Conservation (phyloP, 306 rosid genomes). For the Vicia faba region DNA sequence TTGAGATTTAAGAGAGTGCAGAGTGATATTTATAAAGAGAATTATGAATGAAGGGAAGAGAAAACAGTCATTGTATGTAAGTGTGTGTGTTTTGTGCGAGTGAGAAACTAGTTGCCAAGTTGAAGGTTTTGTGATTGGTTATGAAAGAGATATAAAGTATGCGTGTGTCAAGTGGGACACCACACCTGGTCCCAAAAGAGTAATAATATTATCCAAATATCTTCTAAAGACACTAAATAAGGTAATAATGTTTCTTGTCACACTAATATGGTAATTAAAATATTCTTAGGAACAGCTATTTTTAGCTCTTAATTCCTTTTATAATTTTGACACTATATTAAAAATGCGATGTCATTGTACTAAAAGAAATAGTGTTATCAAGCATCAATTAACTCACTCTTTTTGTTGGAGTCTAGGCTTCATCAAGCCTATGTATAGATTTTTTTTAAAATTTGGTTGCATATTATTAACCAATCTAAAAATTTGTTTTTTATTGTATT, state of each 20-base stretch:
- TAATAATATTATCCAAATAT: not conserved
- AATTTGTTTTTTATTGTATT: no score
- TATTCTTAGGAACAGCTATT: not conserved
- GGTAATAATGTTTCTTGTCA: not conserved
- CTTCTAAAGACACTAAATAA: not conserved
- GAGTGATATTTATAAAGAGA: not conserved
- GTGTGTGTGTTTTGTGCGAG: not conserved
- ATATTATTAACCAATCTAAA: no score
- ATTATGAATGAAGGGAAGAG: not conserved
- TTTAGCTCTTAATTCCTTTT: not conserved
- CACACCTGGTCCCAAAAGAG: not conserved
- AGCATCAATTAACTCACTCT: not conserved
- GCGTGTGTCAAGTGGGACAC: not conserved
- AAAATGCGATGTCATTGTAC: no score
- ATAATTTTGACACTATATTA: not conserved
- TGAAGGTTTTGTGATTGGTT: not conserved
- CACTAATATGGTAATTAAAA: not conserved
- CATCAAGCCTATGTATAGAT: no score
- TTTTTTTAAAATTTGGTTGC: no score
- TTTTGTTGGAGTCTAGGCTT: not conserved
- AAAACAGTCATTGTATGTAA: not conserved
- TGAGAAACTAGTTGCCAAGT: slow-evolving; percentile 40
- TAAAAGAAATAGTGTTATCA: not conserved
- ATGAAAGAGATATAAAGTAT: not conserved
- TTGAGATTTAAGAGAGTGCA: not conserved